These are phyloP conservation scores for Fusarium caatingaense DNA, from an alignment of 2,329 filamentous ascomycete genomes.

Conservation along the genomic window DNA sequence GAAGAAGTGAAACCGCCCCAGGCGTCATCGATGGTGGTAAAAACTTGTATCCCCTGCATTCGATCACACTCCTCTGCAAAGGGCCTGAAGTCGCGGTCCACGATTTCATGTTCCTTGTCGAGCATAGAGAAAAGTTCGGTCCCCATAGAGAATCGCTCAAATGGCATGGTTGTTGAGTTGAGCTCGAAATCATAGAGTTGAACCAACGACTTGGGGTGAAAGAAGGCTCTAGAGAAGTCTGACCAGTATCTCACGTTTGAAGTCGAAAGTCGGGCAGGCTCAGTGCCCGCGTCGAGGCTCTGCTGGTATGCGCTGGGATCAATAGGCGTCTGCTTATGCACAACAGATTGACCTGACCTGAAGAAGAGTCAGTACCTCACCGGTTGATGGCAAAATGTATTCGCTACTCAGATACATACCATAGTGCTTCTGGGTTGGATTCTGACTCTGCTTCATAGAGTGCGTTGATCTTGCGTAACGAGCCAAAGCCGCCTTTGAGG, in stretches of 20 bases:
- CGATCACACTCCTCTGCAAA: constrained; percentile 95
- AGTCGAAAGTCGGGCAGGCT: constrained; percentile 73
- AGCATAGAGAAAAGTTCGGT: constrained; percentile 79
- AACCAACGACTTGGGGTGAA: constrained; percentile 86
- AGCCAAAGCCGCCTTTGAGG: constrained; percentile 92
- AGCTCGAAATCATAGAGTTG: constrained; percentile 90
- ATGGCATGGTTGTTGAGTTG: constrained; percentile 82
- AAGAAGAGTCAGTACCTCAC: neutral
- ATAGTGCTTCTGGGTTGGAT: constrained; percentile 49
- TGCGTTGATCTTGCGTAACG: constrained; percentile 86
- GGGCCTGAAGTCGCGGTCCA: constrained; percentile 89
- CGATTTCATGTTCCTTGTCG: constrained; percentile 83
- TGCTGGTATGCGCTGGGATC: constrained; percentile 80
- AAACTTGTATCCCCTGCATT: constrained; percentile 86
- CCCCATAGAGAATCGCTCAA: constrained; percentile 89
- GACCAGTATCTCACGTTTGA: constrained; percentile 93
- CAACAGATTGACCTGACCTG: constrained; percentile 74
- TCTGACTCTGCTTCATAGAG: constrained; percentile 74
- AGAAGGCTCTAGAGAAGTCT: constrained; percentile 93
- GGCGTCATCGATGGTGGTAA: constrained; percentile 78
- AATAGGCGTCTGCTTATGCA: constrained; percentile 77
- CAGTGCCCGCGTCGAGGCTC: constrained; percentile 78
- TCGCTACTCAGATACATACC: constrained; percentile 45
- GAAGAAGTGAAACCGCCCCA: constrained; percentile 82
- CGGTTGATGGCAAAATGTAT: too few species aligned